Evolutionary conservation across 306 rosid genomes (phyloP), one percentile per base, ranked within the genome.

Genomic region (Cajanus cajan): DNA sequence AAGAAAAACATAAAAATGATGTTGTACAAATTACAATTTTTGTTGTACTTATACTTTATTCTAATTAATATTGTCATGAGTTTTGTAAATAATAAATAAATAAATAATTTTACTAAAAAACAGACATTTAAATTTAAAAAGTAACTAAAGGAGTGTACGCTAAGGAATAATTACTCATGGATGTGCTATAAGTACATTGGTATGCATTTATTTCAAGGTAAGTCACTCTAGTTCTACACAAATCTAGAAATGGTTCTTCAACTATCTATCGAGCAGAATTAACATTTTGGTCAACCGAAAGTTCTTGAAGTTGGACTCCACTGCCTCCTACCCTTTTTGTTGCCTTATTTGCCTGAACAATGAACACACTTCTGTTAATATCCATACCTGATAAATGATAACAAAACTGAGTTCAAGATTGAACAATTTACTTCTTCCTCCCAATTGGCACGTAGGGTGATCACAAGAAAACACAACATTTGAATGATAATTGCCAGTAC

Each of bases 291-390:
- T 55, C 47, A 24, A 14, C 21, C 10, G 28, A 15, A 41, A 18
- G 59, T 44, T 36, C 24, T 9, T 82, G 34, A 47, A 82, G 12
- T 25, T 39, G 78, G 8, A 19, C 63, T 48, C 0, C 36, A 51
- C 1, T 37, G 33, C 55, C 76, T 7, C 47, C 66, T 8, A 76
- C 88, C 73, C 88, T 79, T 37, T n/a, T 34, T 24, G 74, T 63
- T 11, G 87, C 89, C 39, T 66, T 86, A 10, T 58, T 50, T 74
- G 86, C 89, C 89, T 83, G 72, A 11, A 74, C 62, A 85, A 66
- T 19, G 1, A 72, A 48, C 1, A 50, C 7, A 24, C 0, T 37
- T 0, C 1, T 68, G 15, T 71, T 19, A 80, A 5, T 5, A 47
- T 39, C 13, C 44, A 61, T 18, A 39, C 2, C 39, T 78, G 45